phyloP scores from a whole-genome alignment of 108 stramenopile species.

The Chaetoceros muelleri region DNA sequence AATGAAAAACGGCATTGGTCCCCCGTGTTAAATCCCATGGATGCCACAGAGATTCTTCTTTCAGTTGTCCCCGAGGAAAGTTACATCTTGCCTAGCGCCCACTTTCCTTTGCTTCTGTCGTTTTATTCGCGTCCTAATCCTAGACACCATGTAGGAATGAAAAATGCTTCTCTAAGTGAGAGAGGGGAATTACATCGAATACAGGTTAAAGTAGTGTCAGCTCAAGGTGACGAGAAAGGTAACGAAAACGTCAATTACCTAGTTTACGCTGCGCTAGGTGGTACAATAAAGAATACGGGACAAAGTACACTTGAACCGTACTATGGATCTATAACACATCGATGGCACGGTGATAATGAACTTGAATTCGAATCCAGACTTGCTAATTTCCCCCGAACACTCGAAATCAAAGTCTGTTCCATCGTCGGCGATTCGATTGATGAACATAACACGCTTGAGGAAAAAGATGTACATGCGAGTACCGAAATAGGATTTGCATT shows the following conservation, averaged over 20 bases:
- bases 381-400: not conserved
- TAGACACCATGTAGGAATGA: not conserved
- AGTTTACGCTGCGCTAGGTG: not conserved
- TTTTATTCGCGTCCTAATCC: constrained; percentile 28
- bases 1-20: constrained; percentile 2
- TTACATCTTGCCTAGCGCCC: constrained; percentile 78
- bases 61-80: constrained; percentile 56
- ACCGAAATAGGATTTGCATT: constrained; percentile 50
- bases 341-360: not conserved
- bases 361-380: not conserved
- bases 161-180: not conserved
- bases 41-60: constrained; percentile 39
- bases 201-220: not conserved
- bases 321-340: not conserved
- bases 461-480: constrained; percentile 5
- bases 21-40: constrained; percentile 56
- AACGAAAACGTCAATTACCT: not conserved
- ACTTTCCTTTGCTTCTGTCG: constrained; percentile 73
- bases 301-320: not conserved
- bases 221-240: not conserved
- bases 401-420: not conserved
- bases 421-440: not conserved
- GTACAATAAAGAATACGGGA: not conserved
- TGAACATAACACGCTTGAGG: not conserved
- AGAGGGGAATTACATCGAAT: not conserved